Evolutionary conservation across 768 basidiomycete genomes (phyloP), one percentile per base, ranked within the genome.

Genomic region (Auriscalpium orientale): DNA sequence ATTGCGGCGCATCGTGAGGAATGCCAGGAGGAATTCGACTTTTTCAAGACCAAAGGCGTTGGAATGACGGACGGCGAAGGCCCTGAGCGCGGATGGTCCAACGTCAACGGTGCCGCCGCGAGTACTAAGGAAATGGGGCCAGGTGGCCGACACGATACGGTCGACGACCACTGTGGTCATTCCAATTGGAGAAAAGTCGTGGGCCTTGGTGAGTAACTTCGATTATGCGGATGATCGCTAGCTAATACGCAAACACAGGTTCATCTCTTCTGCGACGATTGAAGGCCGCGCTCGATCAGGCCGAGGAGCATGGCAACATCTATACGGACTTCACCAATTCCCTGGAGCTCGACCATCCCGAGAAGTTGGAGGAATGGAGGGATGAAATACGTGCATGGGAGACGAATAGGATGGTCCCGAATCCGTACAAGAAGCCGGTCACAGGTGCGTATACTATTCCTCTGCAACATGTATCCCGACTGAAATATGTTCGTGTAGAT

Each of bases 111-210:
- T 0, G 35, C 66, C 0, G 64, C 71, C 8, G 20, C 56, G 7
- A 70, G 70, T 37, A 72, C 71, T 1, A 57, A 62, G 22, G 72
- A 72, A 60, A 75, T 76, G 74, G 72, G 71, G 2, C 64, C 61
- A 2, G 68, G 67, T 16, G 60, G 62, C 9, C 56, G 58, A 1
- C 56, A 53, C 0, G 66, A 70, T 47, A 64, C 66, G 1, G 53
- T 70, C 2, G 61, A 71, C 43, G 61, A 68, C 45, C 62, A 65
- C 20, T 62, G 62, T 49, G 57, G 58, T 1, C 52, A 61, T 51
- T 60, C 57, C 40, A 71, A 71, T 54, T 71, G 70, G 69, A 55
- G 56, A 48, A 74, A 72, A 46, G 50, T 67, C 5, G 58, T 58
- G 5, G 50, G 46, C 2, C 28, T 72, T 18, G 63, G 69, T 43